Base-by-base conservation (phyloP, 2,329 filamentous ascomycete species). In the Aspergillus tamarii region DNA sequence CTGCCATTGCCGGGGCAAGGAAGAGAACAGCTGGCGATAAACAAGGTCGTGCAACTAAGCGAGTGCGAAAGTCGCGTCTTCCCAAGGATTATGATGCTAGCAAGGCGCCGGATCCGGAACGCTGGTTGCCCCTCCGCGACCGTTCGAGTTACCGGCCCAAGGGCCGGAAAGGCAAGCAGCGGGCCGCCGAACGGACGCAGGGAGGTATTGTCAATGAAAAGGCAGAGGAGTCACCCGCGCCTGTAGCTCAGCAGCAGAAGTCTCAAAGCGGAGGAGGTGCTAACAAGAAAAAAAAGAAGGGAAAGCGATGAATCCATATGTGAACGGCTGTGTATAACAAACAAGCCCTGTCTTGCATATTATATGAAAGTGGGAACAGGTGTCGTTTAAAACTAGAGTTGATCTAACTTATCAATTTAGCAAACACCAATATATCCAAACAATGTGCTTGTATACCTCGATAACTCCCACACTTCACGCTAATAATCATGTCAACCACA, bases 41-140 rank as follows among this genome's bases (percentile, higher is more conserved):
- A 56, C 71, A 77, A 36, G 69, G 67, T 12, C 73, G 74, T 19
- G 69, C 69, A 7, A 78, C 75, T 64, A 81, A 80, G 65, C 81
- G 81, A 6, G 68, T 82, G 23, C 78, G 82, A 36, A 82, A 81
- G 66, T 82, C 80, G 23, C 76, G 80, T 53, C 70, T 83, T 23
- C 81, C 82, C 10, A 83, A 83, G 72, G 79, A 84, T 61, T 82
- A 78, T 62, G 91, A 93, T 64, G 86, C 91, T 59, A 87, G 85
- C 70, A 96, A 93, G 83, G 89, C 88, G 68, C 87, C 92, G 39
- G 95, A 99, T 77, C 89, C 93, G 0, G 95, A 99, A 80, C 86
- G 95, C 66, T 99, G 95, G 95, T 80, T 99, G 64, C 94, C 95
- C 14, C 83, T 98, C 72, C 89, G 91, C 59, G 95, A 99, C 76